Base-by-base conservation (phyloP, 805 yeast genomes). In the Osmozyma mogii region DNA sequence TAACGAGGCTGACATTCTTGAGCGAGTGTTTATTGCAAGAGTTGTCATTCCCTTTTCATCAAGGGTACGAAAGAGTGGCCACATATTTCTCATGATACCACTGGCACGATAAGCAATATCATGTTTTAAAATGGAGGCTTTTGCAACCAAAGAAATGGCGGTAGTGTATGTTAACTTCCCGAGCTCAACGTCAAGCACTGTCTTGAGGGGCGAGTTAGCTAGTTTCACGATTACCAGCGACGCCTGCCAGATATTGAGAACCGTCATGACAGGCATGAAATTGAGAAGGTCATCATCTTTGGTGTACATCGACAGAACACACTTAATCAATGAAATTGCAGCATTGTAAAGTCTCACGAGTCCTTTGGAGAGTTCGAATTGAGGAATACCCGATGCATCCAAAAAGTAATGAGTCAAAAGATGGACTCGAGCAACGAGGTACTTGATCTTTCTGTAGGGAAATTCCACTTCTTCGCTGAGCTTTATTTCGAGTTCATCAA, bases 61-160 rank as follows among this genome's bases (percentile, higher is more conserved):
- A 42, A 87, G 59, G 4, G 79, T 68, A 29, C 79, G 72, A 54
- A 83, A 83, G 35, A 87, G 65, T 36, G 81, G 84, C 98, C 98
- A 89, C 64, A 87, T 78, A 48, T 87, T 87, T 46, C 82, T 72
- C 92, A 92, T 84, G 35, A 92, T 85, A 6, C 95, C 96, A 26
- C 94, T 78, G 0, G 95, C 83, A 41, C 97, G 70, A 51, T 84
- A 84, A 0, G 96, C 84, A 67, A 92, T 78, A 49, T 89, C 98
- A 56, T 88, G 92, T 45, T 85, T 85, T 44, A 84, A 63, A 17
- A 89, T 79, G 0, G 96, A 84, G 0, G 95, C 94, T 36, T 75
- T 75, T 34, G 76, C 70, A 2, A 92, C 76, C 26, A 83, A 55
- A 12, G 70, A 63, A 14, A 83, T 75, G 1, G 92, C 92, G 14